Base-by-base conservation (phyloP, 202 grass and related monocot species). In the Schoenoplectus triqueter region DNA sequence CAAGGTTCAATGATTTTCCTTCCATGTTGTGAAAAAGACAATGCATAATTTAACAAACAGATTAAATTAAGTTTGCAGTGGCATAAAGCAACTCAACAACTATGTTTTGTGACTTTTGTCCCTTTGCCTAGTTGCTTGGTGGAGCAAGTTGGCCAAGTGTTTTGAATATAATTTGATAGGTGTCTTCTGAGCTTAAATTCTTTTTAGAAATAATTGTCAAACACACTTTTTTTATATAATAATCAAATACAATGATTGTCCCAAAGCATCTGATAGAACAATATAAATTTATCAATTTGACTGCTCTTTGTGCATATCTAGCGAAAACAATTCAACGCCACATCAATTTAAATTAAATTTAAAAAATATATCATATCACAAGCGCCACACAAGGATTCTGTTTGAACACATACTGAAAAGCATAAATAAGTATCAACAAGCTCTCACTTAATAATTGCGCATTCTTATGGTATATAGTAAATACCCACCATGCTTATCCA, bases 81-180 rank as follows among this genome's bases (percentile, higher is more conserved):
- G 51, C 51, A 78, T n/a, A 78, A 59, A 78, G 73, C 73, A 78
- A 78, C 6, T 78, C 52, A 78, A 78, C 52, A n/a, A 78, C 73
- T 78, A 1, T 57, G 22, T 78, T 31, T 31, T 31, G 31, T 31
- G 31, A 31, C 31, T 31, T 31, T 78, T 59, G 11, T 59, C 22
- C 73, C 51, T 78, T 42, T 78, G 22, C 22, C 52, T 59, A 59
- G 73, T 77, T 77, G 73, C 21, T 78, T 57, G 52, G 21, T 77
- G 73, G 21, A 78, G 73, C 73, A 78, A 78, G 59, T 42, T 41
- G 50, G 20, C 6, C 13, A 8, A 18, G 1, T 74, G 71, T 74
- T 52, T 54, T 47, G 0, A 70, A 47, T 19, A 9, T 6, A 31
- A 19, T 9, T 75, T 52, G 47, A 49, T 4, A 14, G 14, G 15